A percentile compares a stretch with the other conserved stretches of the same genome.
Conservation (phyloP, 73 alveolate species). For the Tetrahymena borealis region DNA sequence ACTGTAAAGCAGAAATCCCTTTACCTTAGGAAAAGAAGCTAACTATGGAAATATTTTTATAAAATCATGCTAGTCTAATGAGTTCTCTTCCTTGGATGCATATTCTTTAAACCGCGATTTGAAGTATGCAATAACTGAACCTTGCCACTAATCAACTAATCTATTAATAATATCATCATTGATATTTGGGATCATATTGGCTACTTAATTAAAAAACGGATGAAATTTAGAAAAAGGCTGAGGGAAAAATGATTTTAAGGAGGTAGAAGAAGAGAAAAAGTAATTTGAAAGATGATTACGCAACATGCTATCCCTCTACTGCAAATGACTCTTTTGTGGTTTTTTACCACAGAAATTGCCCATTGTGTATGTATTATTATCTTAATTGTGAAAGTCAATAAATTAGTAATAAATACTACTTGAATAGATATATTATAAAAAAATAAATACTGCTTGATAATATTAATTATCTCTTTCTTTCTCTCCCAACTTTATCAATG, state of each 20-base stretch:
- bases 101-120: not conserved
- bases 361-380: not conserved
- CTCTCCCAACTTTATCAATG: too few species aligned
- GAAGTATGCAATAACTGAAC: not conserved
- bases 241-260: too few species aligned
- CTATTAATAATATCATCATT: not conserved
- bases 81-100: not conserved
- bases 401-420: not conserved
- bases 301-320: not conserved
- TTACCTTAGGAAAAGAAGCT: not conserved
- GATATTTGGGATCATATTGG: conserved; percentile 1
- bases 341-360: conserved; percentile 2
- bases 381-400: not conserved
- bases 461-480: too few species aligned
- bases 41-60: not conserved
- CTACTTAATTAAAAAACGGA: not conserved
- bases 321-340: not conserved
- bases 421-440: not conserved
- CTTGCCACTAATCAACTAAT: not conserved
- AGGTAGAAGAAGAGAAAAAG: too few species aligned
- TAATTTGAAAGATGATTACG: not conserved
- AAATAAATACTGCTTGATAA: too few species aligned
- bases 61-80: not conserved
- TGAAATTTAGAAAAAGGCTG: not conserved
- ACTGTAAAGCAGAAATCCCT: not conserved